Percentiles rank a stretch among this genome's conserved stretches.
These are phyloP conservation scores for Piper betle DNA, from an alignment of 164 flowering plant species.

Conservation along the genomic window DNA sequence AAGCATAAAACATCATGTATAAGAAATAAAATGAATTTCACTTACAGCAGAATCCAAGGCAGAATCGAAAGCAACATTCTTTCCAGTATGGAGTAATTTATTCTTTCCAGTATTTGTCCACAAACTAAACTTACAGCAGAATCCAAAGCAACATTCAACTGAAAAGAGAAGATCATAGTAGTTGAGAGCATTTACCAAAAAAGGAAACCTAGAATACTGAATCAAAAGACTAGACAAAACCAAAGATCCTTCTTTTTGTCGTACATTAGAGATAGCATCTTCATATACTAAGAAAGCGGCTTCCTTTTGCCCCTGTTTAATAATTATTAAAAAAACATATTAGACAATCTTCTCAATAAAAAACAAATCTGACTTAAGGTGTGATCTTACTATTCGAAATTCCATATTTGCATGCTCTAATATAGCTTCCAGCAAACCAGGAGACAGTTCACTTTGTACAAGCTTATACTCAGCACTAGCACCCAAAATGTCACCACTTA, in stretches of 20 bases:
- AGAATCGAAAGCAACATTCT: too few species aligned
- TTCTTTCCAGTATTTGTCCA: not conserved
- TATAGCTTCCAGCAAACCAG: constrained; percentile 90
- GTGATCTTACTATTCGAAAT: constrained; percentile 51
- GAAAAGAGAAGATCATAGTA: not conserved
- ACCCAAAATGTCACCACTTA: constrained; percentile 63
- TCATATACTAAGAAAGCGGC: constrained; percentile 76
- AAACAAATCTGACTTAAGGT: not conserved
- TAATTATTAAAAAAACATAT: not conserved
- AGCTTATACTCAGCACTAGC: constrained; percentile 88
- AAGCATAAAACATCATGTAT: not conserved
- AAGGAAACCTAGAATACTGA: constrained; percentile 75
- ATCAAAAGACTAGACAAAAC: constrained; percentile 67
- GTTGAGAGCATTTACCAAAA: constrained; percentile 37
- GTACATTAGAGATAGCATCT: constrained; percentile 87
- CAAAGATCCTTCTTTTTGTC: constrained; percentile 88
- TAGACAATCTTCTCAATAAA: not conserved
- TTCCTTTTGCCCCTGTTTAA: constrained; percentile 68
- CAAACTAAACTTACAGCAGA: not conserved
- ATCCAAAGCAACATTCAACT: not conserved
- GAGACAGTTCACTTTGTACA: constrained; percentile 75
- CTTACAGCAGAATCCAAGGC: too few species aligned
- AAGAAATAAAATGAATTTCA: not conserved
- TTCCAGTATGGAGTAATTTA: not conserved
- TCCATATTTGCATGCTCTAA: constrained; percentile 98